These are phyloP conservation scores for Exophiala mesophila DNA, from an alignment of 2,329 filamentous ascomycete species.

Conservation along the genomic window DNA sequence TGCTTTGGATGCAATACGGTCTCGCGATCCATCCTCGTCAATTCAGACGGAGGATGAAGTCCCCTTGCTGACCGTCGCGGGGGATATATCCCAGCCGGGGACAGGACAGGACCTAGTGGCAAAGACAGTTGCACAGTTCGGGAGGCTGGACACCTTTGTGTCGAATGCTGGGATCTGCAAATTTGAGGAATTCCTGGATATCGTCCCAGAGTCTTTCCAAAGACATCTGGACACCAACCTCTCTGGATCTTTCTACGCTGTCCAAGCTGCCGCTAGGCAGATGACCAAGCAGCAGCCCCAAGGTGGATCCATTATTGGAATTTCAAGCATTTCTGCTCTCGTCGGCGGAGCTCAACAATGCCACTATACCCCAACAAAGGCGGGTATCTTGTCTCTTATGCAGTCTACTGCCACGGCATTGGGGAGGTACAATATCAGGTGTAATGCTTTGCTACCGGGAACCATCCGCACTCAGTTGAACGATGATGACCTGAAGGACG, in stretches of 20 bases:
- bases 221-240: constrained; percentile 53
- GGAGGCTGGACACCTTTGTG: constrained; percentile 31
- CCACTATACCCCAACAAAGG: constrained; percentile 81
- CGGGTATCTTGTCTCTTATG: constrained; percentile 70
- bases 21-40: constrained; percentile 9
- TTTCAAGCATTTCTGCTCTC: constrained; percentile 31
- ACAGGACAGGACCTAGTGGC: constrained; percentile 66
- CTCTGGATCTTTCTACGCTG: constrained; percentile 29
- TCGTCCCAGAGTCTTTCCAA: constrained; percentile 65
- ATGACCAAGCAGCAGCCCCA: constrained; percentile 28
- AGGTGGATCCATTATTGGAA: constrained; percentile 31
- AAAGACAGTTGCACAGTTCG: constrained; percentile 33
- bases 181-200: constrained; percentile 80
- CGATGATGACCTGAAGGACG: constrained; percentile 67
- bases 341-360: constrained; percentile 66
- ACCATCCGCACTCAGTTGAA: constrained; percentile 77
- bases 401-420: constrained; percentile 72
- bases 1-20: constrained; percentile 26
- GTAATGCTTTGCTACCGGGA: constrained; percentile 73
- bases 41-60: constrained; percentile 16
- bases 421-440: constrained; percentile 66
- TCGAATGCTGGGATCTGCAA: constrained; percentile 53
- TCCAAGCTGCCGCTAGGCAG: constrained; percentile 29
- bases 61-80: constrained; percentile 57
- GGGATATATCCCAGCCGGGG: constrained; percentile 70